Evolutionary conservation across 768 basidiomycete genomes (phyloP), one percentile per base, ranked within the genome.

Genomic region (Fomitopsis serialis): DNA sequence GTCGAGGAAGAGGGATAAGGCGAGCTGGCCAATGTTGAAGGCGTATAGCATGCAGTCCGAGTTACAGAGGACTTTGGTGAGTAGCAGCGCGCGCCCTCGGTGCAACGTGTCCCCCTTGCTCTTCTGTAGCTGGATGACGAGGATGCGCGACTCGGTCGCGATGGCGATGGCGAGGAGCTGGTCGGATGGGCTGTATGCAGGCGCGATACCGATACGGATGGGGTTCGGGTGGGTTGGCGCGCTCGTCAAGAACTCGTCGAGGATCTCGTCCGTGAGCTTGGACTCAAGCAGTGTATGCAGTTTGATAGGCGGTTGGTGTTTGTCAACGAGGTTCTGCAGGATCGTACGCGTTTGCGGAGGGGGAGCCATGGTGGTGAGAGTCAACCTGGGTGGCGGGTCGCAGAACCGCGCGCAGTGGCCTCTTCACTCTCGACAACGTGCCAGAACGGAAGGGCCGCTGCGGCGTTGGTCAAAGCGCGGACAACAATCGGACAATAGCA

Each of bases 1-100:
- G 36, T 78, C 72, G 34, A 55, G 58, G 58, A 72, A 77, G 5
- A 87, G 69, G 0, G 76, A 71, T 63, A 83, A 71, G 0, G 76
- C 70, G 15, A 85, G 63, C 0, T 73, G 74, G 1, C 62, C 78
- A 58, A 83, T 71, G 60, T 82, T 78, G 59, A 87, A 85, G 0
- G 78, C 80, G 44, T 73, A 76, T 42, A 82, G 61, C 13, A 74
- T 72, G 44, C 74, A 74, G 8, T 63, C 65, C 1, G 67, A 48
- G 50, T 76, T 76, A 61, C 74, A 77, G 2, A 85, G 68, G 24
- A 85, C 60, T 6, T 62, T 59, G 2, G 76, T 66, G 54, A 77
- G 64, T 2, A 82, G 66, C 11, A 64, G 29, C 36, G 65, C 22
- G 21, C 65, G 61, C 21, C 60, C 54, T 4, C 8, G 22, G 22